Base-by-base conservation (phyloP, 129 eudicot species). In the Flaveria trinervia region DNA sequence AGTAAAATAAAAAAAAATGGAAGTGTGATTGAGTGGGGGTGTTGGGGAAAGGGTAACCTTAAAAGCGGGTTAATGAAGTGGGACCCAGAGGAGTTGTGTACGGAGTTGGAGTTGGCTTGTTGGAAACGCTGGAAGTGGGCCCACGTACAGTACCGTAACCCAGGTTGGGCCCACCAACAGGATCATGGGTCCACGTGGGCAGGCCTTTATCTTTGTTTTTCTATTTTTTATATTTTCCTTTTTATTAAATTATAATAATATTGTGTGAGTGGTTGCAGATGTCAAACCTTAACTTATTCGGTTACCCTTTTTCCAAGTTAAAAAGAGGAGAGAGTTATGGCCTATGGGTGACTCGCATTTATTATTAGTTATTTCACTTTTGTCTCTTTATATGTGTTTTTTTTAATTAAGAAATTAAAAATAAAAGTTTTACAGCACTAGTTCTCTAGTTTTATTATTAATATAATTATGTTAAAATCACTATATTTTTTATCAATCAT, bases 51-150 rank as follows among this genome's bases (percentile, higher is more conserved):
- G 71, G 79, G 70, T 67, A 74, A 74, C 84, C 84, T 80, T 74
- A 80, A 80, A 80, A 80, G 74, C 9, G 3, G 75, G 65, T 54
- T 75, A 9, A 30, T 22, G 23, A 0, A 2, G 72, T 49, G 72
- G 84, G 84, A 55, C 80, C 84, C 71, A 67, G 0, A 0, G 1
- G 64, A 79, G 49, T 64, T 57, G 9, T 48, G 82, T 78, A 78
- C 82, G 82, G 76, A 74, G 80, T 26, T 66, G 82, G 76, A 74
- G 80, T 26, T 73, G 76, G 80, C 82, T 80, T 80, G 84, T 74
- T 80, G 75, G 71, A 72, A 62, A 79, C 78, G 83, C 73, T 44
- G 78, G 52, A 46, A 13, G 84, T 80, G 80, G 80, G 79, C 71
- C 14, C 75, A 80, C 75, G 79, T 80, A 73, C 70, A 65, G 8